These are phyloP conservation scores for Akanthomyces dipterigenus DNA, from an alignment of 2,329 filamentous ascomycete species.

Conservation along the genomic window DNA sequence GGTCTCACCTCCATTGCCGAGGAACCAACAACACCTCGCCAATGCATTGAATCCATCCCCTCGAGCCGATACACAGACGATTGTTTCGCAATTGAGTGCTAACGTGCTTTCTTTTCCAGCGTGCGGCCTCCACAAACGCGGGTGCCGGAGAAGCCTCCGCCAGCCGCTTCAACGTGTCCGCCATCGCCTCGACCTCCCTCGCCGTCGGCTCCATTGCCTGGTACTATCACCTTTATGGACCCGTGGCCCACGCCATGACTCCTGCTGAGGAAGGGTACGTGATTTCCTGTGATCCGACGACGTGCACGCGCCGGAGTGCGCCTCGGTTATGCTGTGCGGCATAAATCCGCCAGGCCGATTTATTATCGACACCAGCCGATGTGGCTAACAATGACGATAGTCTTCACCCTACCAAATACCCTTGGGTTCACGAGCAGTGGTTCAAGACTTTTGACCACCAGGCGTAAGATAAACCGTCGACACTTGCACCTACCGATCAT, in stretches of 20 bases:
- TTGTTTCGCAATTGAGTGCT: conserved; percentile 24
- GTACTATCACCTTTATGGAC: conserved; percentile 96
- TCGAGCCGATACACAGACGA: conserved; percentile 17
- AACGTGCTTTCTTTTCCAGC: conserved; percentile 37
- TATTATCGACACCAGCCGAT: not conserved
- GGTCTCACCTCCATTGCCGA: conserved; percentile 26
- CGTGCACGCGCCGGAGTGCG: not conserved
- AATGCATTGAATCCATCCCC: conserved; percentile 21
- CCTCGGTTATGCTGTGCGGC: conserved; percentile 12
- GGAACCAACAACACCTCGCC: conserved; percentile 24
- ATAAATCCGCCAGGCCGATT: conserved; percentile 6
- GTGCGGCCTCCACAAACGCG: conserved; percentile 67
- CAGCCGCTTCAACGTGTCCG: conserved; percentile 79
- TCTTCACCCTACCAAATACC: conserved; percentile 85
- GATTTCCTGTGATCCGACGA: conserved; percentile 1
- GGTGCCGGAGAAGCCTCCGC: conserved; percentile 63
- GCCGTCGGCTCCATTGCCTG: conserved; percentile 87
- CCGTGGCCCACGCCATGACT: conserved; percentile 80
- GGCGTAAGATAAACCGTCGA: conserved; percentile 58
- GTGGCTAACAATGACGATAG: conserved; percentile 42
- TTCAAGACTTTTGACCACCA: conserved; percentile 95
- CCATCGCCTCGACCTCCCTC: conserved; percentile 76
- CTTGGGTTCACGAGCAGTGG: conserved; percentile 91
- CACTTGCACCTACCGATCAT: not conserved
- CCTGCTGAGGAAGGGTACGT: conserved; percentile 98